Evolutionary conservation across 805 yeast genomes (phyloP).

Genomic region (Pichia phayaonensis): DNA sequence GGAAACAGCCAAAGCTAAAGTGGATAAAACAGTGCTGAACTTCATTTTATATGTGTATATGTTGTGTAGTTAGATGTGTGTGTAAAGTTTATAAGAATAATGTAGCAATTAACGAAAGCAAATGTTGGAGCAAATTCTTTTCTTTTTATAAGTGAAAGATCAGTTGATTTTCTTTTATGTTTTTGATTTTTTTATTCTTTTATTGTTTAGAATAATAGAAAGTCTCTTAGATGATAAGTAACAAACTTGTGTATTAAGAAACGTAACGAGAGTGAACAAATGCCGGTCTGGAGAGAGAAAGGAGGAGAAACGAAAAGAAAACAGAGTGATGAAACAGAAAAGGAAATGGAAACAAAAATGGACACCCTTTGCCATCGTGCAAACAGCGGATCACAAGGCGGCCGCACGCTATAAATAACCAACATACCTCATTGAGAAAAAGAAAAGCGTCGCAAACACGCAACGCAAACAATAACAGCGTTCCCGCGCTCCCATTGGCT

Average conservation of each 20-base stretch:
- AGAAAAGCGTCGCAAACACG: not conserved
- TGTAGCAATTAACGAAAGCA: not conserved
- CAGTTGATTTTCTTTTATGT: not conserved
- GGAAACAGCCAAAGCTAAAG: constrained; percentile 34
- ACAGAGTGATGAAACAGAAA: not conserved
- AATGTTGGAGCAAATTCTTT: not conserved
- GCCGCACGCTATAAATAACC: not conserved
- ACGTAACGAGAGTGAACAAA: not conserved
- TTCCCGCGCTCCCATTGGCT: not conserved
- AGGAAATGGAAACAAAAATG: not conserved
- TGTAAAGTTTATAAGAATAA: no score
- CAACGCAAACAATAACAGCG: not conserved
- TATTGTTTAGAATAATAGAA: not conserved
- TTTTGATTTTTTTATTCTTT: no score
- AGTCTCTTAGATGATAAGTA: not conserved
- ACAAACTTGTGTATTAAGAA: not conserved
- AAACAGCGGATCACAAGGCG: not conserved
- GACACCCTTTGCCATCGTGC: no score
- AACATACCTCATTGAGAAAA: no score
- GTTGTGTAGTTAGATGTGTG: no score
- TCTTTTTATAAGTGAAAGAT: not conserved
- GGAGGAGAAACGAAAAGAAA: not conserved
- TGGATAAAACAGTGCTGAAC: constrained; percentile 39
- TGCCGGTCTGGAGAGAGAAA: not conserved
- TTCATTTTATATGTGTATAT: constrained; percentile 34